Conservation (phyloP, 345 rosid species). For the Brassica nigra region DNA sequence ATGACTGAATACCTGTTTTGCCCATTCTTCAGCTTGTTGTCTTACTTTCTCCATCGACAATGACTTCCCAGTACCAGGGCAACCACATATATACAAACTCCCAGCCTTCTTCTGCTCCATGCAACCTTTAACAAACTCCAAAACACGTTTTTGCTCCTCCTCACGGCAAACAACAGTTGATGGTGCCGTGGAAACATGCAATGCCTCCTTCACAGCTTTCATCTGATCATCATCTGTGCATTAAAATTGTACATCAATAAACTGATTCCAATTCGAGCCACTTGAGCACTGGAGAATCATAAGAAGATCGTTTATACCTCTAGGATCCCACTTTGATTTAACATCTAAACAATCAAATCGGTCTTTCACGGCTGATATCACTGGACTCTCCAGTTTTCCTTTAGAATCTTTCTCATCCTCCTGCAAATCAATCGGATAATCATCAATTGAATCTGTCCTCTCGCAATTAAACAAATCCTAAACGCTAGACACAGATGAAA, state of each 20-base stretch:
- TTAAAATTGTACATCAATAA: not conserved
- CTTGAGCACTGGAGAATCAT: not conserved
- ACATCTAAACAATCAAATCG: slow-evolving; percentile 22
- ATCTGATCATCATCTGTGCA: slow-evolving; percentile 56
- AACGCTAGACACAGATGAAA: not conserved
- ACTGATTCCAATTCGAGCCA: not conserved
- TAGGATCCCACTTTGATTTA: slow-evolving; percentile 60
- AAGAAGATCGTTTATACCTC: slow-evolving; percentile 43
- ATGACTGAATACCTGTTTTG: slow-evolving; percentile 48
- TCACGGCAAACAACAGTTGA: slow-evolving; percentile 64
- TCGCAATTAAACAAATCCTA: not conserved
- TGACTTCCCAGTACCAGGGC: slow-evolving; percentile 90
- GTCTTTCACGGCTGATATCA: slow-evolving; percentile 20
- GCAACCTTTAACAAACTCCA: slow-evolving; percentile 65
- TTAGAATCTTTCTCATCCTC: slow-evolving; percentile 29
- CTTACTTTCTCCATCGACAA: slow-evolving; percentile 69
- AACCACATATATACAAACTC: slow-evolving; percentile 76
- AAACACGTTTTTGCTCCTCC: slow-evolving; percentile 57
- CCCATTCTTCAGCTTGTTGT: slow-evolving; percentile 58
- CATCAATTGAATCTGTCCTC: not conserved
- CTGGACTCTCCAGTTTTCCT: slow-evolving; percentile 6
- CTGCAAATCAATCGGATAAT: slow-evolving; percentile 26
- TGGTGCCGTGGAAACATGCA: slow-evolving; percentile 78
- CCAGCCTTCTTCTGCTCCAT: slow-evolving; percentile 60
- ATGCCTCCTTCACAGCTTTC: slow-evolving; percentile 59